These are phyloP conservation scores for Bidens hawaiensis DNA, from an alignment of 140 eudicot genomes.

Conservation along the genomic window DNA sequence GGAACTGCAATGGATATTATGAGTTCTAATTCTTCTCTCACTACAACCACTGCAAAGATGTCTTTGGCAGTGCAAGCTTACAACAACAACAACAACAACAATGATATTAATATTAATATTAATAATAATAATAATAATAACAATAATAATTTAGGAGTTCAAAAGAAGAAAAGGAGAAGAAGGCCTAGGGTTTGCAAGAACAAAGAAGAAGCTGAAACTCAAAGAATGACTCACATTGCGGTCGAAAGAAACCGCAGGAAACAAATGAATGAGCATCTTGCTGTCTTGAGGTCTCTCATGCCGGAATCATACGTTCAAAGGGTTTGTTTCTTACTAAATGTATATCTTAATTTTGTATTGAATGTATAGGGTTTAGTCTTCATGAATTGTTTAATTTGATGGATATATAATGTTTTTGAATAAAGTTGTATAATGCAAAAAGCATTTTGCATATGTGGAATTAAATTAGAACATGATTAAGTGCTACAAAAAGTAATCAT, in stretches of 20 bases:
- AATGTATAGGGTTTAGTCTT: not conserved
- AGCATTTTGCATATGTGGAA: not conserved
- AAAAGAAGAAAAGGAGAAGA: conserved; percentile 76
- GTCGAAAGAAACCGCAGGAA: conserved; percentile 93
- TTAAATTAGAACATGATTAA: not conserved
- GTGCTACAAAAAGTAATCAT: not conserved
- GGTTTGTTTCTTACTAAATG: conserved; percentile 29
- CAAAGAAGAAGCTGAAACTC: conserved; percentile 94
- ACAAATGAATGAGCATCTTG: conserved; percentile 94
- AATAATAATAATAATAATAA: not conserved
- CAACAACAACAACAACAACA: not conserved
- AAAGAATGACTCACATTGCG: conserved; percentile 98
- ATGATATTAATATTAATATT: not conserved
- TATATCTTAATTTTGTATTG: not conserved
- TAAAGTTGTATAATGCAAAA: not conserved
- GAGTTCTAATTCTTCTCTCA: conserved; percentile 29
- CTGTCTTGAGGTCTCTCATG: conserved; percentile 93
- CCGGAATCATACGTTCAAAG: conserved; percentile 93
- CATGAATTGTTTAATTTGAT: not conserved
- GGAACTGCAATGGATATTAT: conserved; percentile 24
- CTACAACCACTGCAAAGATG: conserved; percentile 36
- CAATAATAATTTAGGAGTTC: conserved; percentile 32
- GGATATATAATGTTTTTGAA: not conserved
- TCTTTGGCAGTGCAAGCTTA: conserved; percentile 36
- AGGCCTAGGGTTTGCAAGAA: conserved; percentile 81